These are phyloP conservation scores for Aspergillus leporis DNA, from an alignment of 495 filamentous ascomycete genomes.

Conservation along the genomic window DNA sequence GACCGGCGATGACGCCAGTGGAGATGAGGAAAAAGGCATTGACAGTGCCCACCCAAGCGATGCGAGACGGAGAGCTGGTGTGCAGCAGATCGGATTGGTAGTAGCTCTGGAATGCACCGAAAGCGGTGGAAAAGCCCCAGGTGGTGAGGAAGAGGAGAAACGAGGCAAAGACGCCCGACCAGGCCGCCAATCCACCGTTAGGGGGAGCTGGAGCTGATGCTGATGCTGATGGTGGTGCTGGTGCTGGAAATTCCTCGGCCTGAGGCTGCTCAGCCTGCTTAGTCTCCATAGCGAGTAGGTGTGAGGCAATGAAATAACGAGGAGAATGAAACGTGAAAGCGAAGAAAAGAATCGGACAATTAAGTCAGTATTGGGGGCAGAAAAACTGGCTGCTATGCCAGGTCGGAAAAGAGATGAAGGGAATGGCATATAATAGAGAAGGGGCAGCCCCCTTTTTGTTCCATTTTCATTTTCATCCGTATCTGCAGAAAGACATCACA, in stretches of 20 bases:
- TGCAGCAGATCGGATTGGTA: constrained; percentile 52
- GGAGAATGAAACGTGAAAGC: too few relatives aligned
- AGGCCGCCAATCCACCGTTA: constrained; percentile 12
- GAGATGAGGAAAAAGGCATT: constrained; percentile 42
- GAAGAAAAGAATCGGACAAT: too few relatives aligned
- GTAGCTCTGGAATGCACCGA: constrained; percentile 61
- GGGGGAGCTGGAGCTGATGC: not conserved
- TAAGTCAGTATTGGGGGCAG: too few relatives aligned
- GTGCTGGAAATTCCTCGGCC: not conserved
- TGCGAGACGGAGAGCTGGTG: constrained; percentile 36
- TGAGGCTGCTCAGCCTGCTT: not conserved
- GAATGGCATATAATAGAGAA: too few relatives aligned
- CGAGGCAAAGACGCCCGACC: constrained; percentile 5
- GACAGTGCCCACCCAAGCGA: constrained; percentile 51
- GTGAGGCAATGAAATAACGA: too few relatives aligned
- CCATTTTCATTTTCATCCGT: too few relatives aligned
- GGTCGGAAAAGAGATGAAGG: too few relatives aligned
- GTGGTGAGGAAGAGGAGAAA: constrained; percentile 11
- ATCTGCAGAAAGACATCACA: too few relatives aligned
- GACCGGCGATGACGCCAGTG: constrained; percentile 39
- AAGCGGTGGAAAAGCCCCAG: constrained; percentile 57
- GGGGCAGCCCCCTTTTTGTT: not conserved
- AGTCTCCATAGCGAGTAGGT: not conserved
- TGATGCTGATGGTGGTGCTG: too few relatives aligned
- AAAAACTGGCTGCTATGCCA: too few relatives aligned